phyloP scores from a whole-genome alignment of 2,329 filamentous ascomycete species.

The Capronia coronata region DNA sequence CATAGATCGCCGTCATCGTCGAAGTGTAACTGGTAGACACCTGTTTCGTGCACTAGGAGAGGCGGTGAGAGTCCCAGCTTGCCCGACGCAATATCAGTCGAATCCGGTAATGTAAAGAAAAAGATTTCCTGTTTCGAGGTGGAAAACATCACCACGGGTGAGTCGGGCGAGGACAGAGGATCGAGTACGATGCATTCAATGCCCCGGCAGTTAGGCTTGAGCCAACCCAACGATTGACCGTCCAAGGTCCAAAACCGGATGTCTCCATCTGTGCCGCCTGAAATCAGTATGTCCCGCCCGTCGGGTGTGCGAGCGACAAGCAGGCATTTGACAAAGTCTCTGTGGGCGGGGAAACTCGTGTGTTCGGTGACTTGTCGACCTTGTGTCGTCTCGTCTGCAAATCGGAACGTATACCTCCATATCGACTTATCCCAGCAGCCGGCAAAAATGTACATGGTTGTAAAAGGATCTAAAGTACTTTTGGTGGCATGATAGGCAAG shows the following conservation, averaged over 20 bases:
- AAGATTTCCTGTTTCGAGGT: constrained; percentile 76
- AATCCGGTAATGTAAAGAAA: constrained; percentile 45
- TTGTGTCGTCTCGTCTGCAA: constrained; percentile 46
- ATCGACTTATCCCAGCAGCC: constrained; percentile 93
- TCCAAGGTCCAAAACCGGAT: constrained; percentile 76
- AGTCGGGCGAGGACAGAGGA: constrained; percentile 49
- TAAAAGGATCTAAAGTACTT: constrained; percentile 24
- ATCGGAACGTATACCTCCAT: constrained; percentile 71
- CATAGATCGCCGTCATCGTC: constrained; percentile 70
- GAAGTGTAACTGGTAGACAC: constrained; percentile 74
- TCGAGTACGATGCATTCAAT: constrained; percentile 76
- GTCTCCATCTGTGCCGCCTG: constrained; percentile 70
- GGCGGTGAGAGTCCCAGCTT: constrained; percentile 47
- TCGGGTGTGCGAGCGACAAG: constrained; percentile 52
- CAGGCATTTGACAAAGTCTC: constrained; percentile 84
- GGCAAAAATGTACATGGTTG: constrained; percentile 59
- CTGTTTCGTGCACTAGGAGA: constrained; percentile 81
- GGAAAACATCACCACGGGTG: constrained; percentile 60
- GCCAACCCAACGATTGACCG: constrained; percentile 62
- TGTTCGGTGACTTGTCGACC: constrained; percentile 54
- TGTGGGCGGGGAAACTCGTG: constrained; percentile 24
- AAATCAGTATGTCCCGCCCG: constrained; percentile 60
- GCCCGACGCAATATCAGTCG: constrained; percentile 37
- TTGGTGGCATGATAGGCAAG: constrained; percentile 57
- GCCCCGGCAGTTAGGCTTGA: constrained; percentile 72